Percentiles rank a stretch among this genome's conserved stretches.
Evolutionary conservation across 306 rosid genomes (phyloP).

Genomic region (Mimosa bimucronata): DNA sequence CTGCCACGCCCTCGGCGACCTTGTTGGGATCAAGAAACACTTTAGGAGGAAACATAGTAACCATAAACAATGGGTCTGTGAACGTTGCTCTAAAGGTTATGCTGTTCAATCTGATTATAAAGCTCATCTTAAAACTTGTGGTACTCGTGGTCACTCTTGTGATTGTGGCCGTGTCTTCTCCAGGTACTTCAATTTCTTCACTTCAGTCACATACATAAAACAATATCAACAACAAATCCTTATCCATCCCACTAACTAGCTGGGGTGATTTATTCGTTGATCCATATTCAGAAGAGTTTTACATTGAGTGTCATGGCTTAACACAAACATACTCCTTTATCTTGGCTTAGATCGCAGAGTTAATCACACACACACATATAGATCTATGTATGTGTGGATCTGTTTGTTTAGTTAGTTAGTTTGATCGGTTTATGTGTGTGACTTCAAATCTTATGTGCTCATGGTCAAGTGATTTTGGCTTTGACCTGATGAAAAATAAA

Average conservation of each 20-base stretch:
- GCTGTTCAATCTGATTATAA: slow-evolving; percentile 98
- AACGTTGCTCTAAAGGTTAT: slow-evolving; percentile 83
- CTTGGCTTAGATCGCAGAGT: too few species aligned
- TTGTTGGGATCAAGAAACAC: slow-evolving; percentile 94
- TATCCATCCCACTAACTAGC: too few species aligned
- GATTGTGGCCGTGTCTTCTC: slow-evolving; percentile 98
- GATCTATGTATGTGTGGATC: slow-evolving; percentile 21
- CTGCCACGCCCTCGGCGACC: slow-evolving; percentile 81
- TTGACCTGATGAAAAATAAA: slow-evolving; percentile 49
- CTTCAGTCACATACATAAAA: too few species aligned
- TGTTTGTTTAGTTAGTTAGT: neutral
- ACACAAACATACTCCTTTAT: too few species aligned
- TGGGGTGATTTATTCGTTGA: too few species aligned
- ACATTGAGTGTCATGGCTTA: too few species aligned
- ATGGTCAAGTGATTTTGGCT: slow-evolving; percentile 27
- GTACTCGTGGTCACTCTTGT: slow-evolving; percentile 96
- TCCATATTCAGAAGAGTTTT: too few species aligned
- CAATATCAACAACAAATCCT: too few species aligned
- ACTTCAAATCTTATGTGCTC: too few species aligned
- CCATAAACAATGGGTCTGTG: slow-evolving; percentile 97
- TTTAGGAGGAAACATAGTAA: slow-evolving; percentile 90
- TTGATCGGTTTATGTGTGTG: neutral
- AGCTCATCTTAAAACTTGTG: slow-evolving; percentile 98
- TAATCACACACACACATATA: slow-evolving; percentile 18
- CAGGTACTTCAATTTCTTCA: slow-evolving; percentile 51